Evolutionary conservation across 805 yeast genomes (phyloP).

Genomic region (Ogataea glucozyma): DNA sequence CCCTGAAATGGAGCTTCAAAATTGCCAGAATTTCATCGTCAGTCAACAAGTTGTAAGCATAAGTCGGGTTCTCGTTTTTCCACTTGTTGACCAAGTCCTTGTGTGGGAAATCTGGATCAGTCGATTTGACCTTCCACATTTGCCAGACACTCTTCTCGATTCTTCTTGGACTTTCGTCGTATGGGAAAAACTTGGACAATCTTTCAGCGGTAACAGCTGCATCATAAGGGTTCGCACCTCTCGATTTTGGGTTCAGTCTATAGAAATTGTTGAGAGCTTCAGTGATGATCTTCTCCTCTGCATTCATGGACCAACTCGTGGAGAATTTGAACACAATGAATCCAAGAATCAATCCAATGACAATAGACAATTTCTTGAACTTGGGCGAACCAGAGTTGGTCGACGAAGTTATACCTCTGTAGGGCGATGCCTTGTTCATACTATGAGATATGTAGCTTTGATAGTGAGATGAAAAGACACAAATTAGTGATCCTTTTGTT

Average conservation of each 20-base stretch:
- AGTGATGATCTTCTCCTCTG: constrained; percentile 29
- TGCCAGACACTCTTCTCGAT: constrained; percentile 37
- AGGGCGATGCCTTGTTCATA: constrained; percentile 27
- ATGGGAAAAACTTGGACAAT: constrained; percentile 34
- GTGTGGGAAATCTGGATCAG: constrained; percentile 38
- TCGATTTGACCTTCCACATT: constrained; percentile 38
- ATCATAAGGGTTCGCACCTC: constrained; percentile 38
- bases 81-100: constrained; percentile 33
- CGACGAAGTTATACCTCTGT: constrained; percentile 27
- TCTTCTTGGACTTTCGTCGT: constrained; percentile 35
- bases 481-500: background rate
- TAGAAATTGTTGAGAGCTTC: constrained; percentile 34
- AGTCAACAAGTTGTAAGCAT: constrained; percentile 33
- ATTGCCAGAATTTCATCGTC: constrained; percentile 36
- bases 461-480: too few relatives aligned
- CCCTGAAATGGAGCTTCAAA: constrained; percentile 30
- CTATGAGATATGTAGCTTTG: background rate
- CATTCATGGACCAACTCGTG: constrained; percentile 28
- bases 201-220: constrained; percentile 35
- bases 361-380: constrained; percentile 29
- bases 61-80: constrained; percentile 38
- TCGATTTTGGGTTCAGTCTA: constrained; percentile 34
- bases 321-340: constrained; percentile 28
- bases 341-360: constrained; percentile 31
- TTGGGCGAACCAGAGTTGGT: constrained; percentile 18